Base-by-base conservation (phyloP, 495 filamentous ascomycete species). In the Penicillium odoratum region DNA sequence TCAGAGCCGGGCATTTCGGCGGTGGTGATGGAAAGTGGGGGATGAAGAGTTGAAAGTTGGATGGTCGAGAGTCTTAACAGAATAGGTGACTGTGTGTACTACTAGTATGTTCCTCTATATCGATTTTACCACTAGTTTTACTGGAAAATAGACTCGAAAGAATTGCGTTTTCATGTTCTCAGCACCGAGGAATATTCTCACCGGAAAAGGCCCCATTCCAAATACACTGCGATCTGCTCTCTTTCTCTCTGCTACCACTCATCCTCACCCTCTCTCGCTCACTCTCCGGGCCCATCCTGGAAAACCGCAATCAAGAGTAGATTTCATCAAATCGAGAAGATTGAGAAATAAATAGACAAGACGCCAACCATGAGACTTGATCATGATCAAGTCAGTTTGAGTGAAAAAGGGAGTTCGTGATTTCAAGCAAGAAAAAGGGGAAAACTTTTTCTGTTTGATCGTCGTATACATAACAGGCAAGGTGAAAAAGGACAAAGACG, bases 1-100 rank as follows among this genome's bases (percentile, higher is more conserved):
- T 78, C 75, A 4, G 82, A 83, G 28, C 62, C 76, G 57, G 83
- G 72, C 78, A 84, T 84, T 47, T 50, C 60, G 61, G 21, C 9
- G 51, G 30, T 53, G 51, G 18, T 26, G 28, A 29, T 16, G 28
- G 45, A 21, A 51, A 43, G n/a, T 10, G 40, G 28, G 30, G 34
- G 43, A 16, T 33, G 47, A 21, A 46, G 16, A 36, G 5, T 33
- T 29, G 28, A 54, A 45, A 36, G 25, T 25, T 40, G 29, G 61
- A 21, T 40, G 48, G 11, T 7, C 4, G 31, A 40, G 42, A 51
- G 62, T 58, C 53, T 61, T 40, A 48, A 55, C 40, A 51, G 25
- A n/a, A 40, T 8, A 11, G 8, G 0, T 36, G 1, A 9, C 11
- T 36, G 33, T 9, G 33, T 11, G 13, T 36, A 36, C 33, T 3